Evolutionary conservation across 441 rosid genomes (phyloP), one percentile per base, ranked within the genome.

Genomic region (Adansonia madagascariensis): DNA sequence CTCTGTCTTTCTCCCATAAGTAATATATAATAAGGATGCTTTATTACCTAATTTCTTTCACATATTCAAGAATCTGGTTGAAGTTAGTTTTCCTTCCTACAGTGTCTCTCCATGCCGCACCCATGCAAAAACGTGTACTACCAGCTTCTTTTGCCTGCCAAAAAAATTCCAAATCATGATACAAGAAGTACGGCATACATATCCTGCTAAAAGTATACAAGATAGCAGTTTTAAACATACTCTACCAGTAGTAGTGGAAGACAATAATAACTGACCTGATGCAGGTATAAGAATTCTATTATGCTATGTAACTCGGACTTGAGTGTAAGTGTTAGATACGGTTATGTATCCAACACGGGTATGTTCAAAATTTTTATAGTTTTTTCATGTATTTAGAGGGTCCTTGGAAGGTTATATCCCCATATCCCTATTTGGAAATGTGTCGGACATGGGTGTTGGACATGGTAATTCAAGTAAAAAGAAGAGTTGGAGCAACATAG

Each of bases 81-180:
- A 96, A 96, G 81, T 94, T 94, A 53, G 97, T 92, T 81, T 96
- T 96, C 85, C 97, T 86, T 73, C 99, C 98, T 46, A 92, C 74
- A 0, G 97, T 94, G 75, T 96, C 99, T 85, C 99, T 88, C 99
- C 99, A 96, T 3, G 98, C 98, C 75, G 99, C 99, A 86, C 99
- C 99, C 98, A 96, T 96, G 78, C 99, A 96, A 85, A 96, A 96
- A 53, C 99, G 94, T 17, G 98, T 92, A 85, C 98, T 96, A 7
- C 99, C 99, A 60, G 96, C 98, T 78, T 96, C 98, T 84, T 94
- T 96, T 68, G 99, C 98, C 99, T 96, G 92, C 75, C 75, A 76
- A 63, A 17, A 17, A 77, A 43, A 63, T 17, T 47, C 6, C 3
- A 74, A 47, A 59, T 52, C 76, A 76, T 52, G 41, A n/a, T 20